Evolutionary conservation across 1,139 yeast genomes (phyloP).

Genomic region (Kurtzmaniella quercitrusa): DNA sequence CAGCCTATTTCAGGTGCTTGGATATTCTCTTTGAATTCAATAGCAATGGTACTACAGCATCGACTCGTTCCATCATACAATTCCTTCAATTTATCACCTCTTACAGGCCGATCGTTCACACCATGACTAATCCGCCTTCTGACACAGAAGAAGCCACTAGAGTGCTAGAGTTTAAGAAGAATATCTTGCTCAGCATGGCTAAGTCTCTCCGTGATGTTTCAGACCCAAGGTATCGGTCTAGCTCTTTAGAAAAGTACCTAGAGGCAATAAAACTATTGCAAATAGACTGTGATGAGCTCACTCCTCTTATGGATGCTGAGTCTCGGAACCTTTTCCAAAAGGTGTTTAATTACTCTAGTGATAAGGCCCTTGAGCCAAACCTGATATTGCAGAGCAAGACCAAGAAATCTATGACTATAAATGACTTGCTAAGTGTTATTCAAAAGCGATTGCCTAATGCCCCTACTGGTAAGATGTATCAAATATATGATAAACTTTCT

Average conservation of each 20-base stretch:
- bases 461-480: conserved; percentile 10
- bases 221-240: not conserved
- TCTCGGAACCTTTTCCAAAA: not conserved
- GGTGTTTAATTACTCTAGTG: not conserved
- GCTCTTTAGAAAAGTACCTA: not conserved
- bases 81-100: not conserved
- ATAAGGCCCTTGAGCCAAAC: not conserved
- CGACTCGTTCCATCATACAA: not conserved
- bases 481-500: conserved; percentile 15
- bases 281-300: not conserved
- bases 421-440: not conserved
- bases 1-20: not conserved
- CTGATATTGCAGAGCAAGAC: not conserved
- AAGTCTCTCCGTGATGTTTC: not conserved
- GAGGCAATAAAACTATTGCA: not conserved
- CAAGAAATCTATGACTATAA: not conserved
- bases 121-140: not conserved
- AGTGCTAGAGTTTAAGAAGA: not conserved
- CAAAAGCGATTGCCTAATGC: not conserved
- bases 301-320: not conserved
- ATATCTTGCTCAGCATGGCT: not conserved
- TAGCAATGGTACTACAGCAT: not conserved
- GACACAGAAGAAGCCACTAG: not conserved
- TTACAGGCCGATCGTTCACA: not conserved
- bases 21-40: not conserved